Evolutionary conservation across 2,329 filamentous ascomycete species (phyloP).

Genomic region (Byssoonygena ceratinophila): DNA sequence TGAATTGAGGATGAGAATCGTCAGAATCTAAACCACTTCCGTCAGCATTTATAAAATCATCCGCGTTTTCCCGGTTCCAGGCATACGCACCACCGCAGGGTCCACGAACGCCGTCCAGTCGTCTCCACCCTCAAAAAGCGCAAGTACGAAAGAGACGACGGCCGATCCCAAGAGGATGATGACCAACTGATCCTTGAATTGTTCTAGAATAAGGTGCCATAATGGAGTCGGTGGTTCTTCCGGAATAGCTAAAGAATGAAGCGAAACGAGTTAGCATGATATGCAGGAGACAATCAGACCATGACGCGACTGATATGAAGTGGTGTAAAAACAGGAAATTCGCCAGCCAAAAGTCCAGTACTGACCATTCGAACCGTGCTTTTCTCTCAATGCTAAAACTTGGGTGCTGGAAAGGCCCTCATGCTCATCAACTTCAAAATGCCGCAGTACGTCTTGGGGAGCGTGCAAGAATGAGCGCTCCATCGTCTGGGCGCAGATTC

Average conservation of each 20-base stretch:
- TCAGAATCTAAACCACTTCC: constrained; percentile 59
- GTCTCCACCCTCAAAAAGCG: constrained; percentile 82
- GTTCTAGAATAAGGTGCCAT: constrained; percentile 93
- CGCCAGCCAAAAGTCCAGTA: constrained; percentile 14
- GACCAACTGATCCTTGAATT: constrained; percentile 98
- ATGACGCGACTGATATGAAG: background rate
- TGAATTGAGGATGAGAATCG: constrained; percentile 90
- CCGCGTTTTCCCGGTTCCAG: background rate
- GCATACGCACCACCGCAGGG: constrained; percentile 68
- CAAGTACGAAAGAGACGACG: constrained; percentile 83
- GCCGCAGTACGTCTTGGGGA: constrained; percentile 41
- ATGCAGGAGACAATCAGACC: background rate
- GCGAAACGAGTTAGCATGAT: constrained; percentile 16
- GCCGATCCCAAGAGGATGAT: constrained; percentile 89
- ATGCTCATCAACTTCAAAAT: constrained; percentile 44
- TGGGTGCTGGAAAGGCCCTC: constrained; percentile 43
- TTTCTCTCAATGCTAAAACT: constrained; percentile 37
- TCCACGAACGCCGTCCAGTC: constrained; percentile 98
- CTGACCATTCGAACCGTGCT: constrained; percentile 48
- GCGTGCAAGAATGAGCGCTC: constrained; percentile 45
- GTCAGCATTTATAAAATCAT: background rate
- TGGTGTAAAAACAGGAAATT: too few relatives aligned
- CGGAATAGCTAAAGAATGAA: constrained; percentile 46
- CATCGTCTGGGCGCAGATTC: constrained; percentile 29
- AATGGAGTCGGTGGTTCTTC: constrained; percentile 93